These are phyloP conservation scores for Suillus brevipes DNA, from an alignment of 768 basidiomycete genomes.

Conservation along the genomic window DNA sequence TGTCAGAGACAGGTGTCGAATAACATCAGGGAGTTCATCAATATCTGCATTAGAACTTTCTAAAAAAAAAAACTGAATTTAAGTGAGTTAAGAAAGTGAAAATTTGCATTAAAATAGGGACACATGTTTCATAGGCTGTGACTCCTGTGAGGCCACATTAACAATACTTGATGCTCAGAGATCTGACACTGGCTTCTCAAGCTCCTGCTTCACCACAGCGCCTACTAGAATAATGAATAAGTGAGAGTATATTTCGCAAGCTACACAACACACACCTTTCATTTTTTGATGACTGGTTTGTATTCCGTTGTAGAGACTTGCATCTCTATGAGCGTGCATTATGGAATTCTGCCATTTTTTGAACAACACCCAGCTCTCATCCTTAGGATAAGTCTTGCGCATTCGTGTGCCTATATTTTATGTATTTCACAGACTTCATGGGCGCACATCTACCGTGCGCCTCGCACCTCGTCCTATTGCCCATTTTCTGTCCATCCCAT, in stretches of 20 bases:
- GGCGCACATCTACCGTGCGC: no score
- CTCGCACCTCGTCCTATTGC: no score
- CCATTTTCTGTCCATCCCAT: no score
- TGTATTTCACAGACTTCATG: no score
- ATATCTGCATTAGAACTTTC: not conserved
- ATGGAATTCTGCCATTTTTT: no score
- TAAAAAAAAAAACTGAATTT: not conserved
- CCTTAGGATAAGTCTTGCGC: no score
- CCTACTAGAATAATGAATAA: not conserved
- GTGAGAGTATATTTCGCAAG: not conserved
- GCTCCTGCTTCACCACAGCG: not conserved
- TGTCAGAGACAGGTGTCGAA: not conserved
- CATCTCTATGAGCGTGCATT: no score
- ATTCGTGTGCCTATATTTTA: no score
- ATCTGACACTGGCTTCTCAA: not conserved
- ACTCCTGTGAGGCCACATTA: not conserved
- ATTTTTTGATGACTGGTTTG: not conserved
- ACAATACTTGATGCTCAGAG: not conserved
- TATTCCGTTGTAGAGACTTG: no score
- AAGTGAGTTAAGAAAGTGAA: not conserved
- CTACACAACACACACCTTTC: not conserved
- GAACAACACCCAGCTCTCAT: no score
- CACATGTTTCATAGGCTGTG: not conserved
- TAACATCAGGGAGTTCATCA: not conserved
- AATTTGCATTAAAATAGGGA: no score